Evolutionary conservation across 148 eudicot genomes (phyloP).

Genomic region (Fagopyrum homotropicum): DNA sequence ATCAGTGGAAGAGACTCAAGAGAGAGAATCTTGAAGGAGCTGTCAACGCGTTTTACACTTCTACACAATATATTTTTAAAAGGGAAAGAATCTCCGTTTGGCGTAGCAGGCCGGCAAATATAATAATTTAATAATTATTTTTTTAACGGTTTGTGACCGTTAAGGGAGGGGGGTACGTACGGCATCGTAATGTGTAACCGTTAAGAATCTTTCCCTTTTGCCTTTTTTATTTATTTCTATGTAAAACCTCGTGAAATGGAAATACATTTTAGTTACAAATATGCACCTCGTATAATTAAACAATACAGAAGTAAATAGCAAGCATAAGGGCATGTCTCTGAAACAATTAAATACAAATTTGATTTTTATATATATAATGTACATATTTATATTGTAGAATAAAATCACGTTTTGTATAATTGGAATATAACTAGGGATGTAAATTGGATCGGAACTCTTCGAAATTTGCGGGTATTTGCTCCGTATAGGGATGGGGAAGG

Average conservation of each 20-base stretch:
- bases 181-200: not conserved
- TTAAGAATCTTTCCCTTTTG: not conserved
- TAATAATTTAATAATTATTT: not conserved
- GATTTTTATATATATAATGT: no score
- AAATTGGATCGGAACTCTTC: no score
- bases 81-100: conserved; percentile 2
- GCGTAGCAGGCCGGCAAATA: not conserved
- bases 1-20: conserved; percentile 19
- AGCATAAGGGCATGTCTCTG: no score
- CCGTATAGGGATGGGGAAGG: no score
- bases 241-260: not conserved
- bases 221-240: not conserved
- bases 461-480: no score
- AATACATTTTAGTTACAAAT: no score
- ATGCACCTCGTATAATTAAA: no score
- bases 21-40: conserved; percentile 20
- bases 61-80: not conserved
- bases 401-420: no score
- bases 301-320: no score
- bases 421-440: no score
- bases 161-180: not conserved
- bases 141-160: not conserved
- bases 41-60: conserved; percentile 12
- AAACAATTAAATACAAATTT: no score
- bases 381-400: no score